phyloP scores from a whole-genome alignment of 352 stramenopile genomes.

The Pythium oligandrum region DNA sequence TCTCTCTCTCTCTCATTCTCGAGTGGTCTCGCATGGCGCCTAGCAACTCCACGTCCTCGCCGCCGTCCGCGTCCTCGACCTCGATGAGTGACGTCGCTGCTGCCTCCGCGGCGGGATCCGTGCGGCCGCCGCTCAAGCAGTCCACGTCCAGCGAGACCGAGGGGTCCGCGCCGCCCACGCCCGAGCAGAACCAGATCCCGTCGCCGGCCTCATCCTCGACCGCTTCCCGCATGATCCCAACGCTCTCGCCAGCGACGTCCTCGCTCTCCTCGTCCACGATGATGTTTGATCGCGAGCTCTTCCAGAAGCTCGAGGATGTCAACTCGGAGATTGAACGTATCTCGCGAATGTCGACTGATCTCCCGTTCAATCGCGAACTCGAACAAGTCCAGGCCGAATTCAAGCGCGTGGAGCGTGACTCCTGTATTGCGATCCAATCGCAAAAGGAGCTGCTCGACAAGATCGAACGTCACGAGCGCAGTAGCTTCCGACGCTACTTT shows the following conservation, averaged over 20 bases:
- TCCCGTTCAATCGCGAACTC: slow-evolving; percentile 31
- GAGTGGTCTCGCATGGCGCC: background rate
- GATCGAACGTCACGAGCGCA: slow-evolving; percentile 62
- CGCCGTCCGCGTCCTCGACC: background rate
- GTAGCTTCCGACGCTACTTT: slow-evolving; percentile 49
- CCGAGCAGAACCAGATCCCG: no score
- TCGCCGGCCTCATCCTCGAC: no score
- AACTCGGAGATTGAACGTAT: slow-evolving; percentile 41
- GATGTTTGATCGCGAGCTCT: slow-evolving; percentile 47
- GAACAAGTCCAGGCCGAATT: slow-evolving; percentile 37
- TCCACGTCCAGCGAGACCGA: background rate
- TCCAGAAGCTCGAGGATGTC: slow-evolving; percentile 53
- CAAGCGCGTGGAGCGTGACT: slow-evolving; percentile 30
- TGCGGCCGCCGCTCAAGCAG: background rate
- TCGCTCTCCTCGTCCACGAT: background rate
- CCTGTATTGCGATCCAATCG: slow-evolving; percentile 32
- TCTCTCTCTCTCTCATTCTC: no score
- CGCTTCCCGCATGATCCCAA: no score
- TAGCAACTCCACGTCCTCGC: background rate
- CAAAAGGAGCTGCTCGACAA: slow-evolving; percentile 65
- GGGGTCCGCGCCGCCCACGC: no score
- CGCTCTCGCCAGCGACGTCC: background rate
- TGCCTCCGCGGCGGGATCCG: background rate
- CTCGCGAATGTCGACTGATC: slow-evolving; percentile 22
- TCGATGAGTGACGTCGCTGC: background rate